Evolutionary conservation across 164 flowering plant species (phyloP).

Genomic region (Aristolochia californica): DNA sequence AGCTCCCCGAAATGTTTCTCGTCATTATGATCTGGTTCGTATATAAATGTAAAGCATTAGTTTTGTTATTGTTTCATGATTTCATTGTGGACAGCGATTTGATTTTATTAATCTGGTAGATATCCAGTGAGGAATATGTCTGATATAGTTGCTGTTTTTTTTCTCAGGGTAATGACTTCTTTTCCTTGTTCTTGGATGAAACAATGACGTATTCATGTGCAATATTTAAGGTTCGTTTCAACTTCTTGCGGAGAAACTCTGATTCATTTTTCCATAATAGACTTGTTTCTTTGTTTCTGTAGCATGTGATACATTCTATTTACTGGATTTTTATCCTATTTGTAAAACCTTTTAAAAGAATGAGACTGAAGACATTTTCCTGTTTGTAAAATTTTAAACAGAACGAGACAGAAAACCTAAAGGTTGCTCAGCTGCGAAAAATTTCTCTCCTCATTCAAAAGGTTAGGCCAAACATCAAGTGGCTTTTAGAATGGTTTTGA

Average conservation of each 20-base stretch:
- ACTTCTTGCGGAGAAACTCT: not conserved
- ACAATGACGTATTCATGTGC: slow-evolving; percentile 94
- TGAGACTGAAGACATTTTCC: slow-evolving; percentile 71
- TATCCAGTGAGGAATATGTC: too few species aligned
- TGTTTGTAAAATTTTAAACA: too few species aligned
- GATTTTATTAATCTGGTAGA: not conserved
- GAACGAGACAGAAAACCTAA: too few species aligned
- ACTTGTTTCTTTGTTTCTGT: not conserved
- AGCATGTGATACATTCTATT: not conserved
- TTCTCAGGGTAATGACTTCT: slow-evolving; percentile 76
- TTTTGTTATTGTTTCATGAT: not conserved
- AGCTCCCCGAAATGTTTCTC: slow-evolving; percentile 87
- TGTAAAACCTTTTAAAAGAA: slow-evolving; percentile 21
- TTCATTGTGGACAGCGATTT: not conserved
- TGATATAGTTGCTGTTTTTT: too few species aligned
- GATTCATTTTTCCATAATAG: not conserved
- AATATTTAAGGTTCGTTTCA: slow-evolving; percentile 59
- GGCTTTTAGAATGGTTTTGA: too few species aligned
- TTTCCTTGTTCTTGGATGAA: slow-evolving; percentile 81
- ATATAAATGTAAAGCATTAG: not conserved
- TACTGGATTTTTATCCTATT: too few species aligned
- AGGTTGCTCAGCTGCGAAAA: slow-evolving; percentile 73
- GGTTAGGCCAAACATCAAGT: too few species aligned
- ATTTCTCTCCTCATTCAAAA: slow-evolving; percentile 66
- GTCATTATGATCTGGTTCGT: slow-evolving; percentile 81